phyloP scores from a whole-genome alignment of 139 green algal species.

The Marvania coccoides region DNA sequence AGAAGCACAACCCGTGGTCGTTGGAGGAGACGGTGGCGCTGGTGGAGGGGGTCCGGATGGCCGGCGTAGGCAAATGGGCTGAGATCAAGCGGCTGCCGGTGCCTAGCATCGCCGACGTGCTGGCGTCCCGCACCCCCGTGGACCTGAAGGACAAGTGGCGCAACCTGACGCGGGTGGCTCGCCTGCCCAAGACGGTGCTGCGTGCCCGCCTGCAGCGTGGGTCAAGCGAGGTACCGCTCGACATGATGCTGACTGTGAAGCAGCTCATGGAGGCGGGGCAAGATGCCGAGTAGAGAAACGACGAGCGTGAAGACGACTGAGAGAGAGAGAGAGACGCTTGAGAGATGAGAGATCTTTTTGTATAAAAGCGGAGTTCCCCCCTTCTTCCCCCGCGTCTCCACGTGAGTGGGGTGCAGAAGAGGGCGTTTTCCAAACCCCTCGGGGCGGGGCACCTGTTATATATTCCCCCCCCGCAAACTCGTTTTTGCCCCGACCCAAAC shows the following conservation, averaged over 20 bases:
- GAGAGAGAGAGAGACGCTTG: background rate
- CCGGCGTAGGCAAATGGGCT: conserved; percentile 64
- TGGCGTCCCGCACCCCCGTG: conserved; percentile 15
- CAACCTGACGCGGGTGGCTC: conserved; percentile 29
- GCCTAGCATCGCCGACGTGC: conserved; percentile 11
- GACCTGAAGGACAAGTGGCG: conserved; percentile 43
- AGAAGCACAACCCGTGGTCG: conserved; percentile 58
- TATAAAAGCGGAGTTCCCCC: background rate
- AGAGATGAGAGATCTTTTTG: too few species aligned
- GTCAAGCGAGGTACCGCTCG: conserved; percentile 13
- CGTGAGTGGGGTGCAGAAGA: background rate
- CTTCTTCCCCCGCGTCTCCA: background rate
- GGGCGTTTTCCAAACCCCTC: background rate
- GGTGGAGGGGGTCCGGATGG: conserved; percentile 57
- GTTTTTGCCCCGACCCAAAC: too few species aligned
- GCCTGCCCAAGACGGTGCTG: conserved; percentile 19
- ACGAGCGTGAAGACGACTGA: too few species aligned
- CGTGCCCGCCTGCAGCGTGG: conserved; percentile 8
- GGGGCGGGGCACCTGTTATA: background rate
- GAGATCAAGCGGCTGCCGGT: conserved; percentile 42
- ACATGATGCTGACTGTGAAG: conserved; percentile 16
- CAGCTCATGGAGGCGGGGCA: background rate
- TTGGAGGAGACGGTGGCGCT: conserved; percentile 63
- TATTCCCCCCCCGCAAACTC: too few species aligned
- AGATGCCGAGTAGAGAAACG: background rate